phyloP scores from a whole-genome alignment of 371 early-diverging fungal species.

The Mortierella sp. region DNA sequence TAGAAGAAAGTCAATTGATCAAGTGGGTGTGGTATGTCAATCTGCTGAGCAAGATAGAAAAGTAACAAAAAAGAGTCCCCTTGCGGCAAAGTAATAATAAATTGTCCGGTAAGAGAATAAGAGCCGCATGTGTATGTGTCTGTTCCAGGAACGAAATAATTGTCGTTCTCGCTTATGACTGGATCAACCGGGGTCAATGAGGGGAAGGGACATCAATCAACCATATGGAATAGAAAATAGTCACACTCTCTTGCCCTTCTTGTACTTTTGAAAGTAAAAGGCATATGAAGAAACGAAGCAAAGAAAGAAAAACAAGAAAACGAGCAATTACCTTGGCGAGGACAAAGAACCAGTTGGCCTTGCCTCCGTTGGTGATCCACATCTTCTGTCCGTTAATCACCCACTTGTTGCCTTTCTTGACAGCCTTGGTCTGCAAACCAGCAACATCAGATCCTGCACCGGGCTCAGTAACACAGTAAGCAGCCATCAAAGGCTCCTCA shows the following conservation, averaged over 20 bases:
- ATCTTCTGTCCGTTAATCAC: conserved; percentile 93
- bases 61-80: neutral
- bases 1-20: neutral
- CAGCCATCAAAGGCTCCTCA: conserved; percentile 77
- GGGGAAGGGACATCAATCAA: neutral
- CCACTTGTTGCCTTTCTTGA: conserved; percentile 88
- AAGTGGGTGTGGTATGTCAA: neutral
- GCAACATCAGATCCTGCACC: conserved; percentile 97
- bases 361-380: conserved; percentile 98
- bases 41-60: neutral
- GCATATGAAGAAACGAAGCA: neutral
- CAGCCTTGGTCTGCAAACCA: conserved; percentile 90
- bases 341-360: conserved; percentile 99
- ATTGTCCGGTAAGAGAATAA: conserved; percentile 7
- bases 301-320: neutral
- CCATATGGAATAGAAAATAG: neutral
- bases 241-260: conserved; percentile 14
- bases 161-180: conserved; percentile 55
- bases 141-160: neutral
- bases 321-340: conserved; percentile 76
- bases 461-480: conserved; percentile 97
- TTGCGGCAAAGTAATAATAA: conserved; percentile 18
- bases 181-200: conserved; percentile 11
- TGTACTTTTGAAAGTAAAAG: neutral
- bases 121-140: neutral